A percentile compares a stretch with the other conserved stretches of the same genome.
Evolutionary conservation across 345 rosid species (phyloP).

Genomic region (Salix brachista): DNA sequence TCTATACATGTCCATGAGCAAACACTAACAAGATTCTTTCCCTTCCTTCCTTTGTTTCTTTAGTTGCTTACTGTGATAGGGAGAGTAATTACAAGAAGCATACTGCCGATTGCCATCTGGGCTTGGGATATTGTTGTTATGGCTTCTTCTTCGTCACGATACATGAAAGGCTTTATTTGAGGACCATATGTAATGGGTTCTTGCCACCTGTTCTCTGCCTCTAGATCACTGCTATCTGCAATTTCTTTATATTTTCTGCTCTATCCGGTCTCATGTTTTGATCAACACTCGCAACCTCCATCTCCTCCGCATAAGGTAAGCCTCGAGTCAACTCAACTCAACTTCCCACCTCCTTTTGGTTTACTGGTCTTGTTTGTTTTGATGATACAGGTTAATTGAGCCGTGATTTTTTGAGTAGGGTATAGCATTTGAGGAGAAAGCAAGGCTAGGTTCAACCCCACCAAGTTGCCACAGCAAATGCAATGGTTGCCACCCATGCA

Average conservation of each 20-base stretch:
- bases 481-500: conserved; percentile 83
- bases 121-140: neutral
- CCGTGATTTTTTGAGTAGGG: conserved; percentile 28
- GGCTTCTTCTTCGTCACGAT: neutral
- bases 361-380: neutral
- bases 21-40: neutral
- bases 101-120: neutral
- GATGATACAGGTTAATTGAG: neutral
- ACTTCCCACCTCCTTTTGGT: neutral
- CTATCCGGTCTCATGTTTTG: conserved; percentile 28
- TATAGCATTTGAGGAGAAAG: conserved; percentile 49
- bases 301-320: conserved; percentile 22
- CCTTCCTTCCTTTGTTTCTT: neutral
- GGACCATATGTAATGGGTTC: conserved; percentile 10
- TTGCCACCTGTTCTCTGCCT: neutral
- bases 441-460: conserved; percentile 80
- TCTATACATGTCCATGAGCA: neutral
- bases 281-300: conserved; percentile 11
- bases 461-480: conserved; percentile 93
- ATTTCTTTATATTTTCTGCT: conserved; percentile 6
- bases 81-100: neutral
- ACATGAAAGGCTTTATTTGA: conserved; percentile 6
- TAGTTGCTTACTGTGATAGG: neutral
- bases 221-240: neutral
- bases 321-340: neutral